Conservation (phyloP, 2,329 filamentous ascomycete species). For the Cordyceps fumosorosea region DNA sequence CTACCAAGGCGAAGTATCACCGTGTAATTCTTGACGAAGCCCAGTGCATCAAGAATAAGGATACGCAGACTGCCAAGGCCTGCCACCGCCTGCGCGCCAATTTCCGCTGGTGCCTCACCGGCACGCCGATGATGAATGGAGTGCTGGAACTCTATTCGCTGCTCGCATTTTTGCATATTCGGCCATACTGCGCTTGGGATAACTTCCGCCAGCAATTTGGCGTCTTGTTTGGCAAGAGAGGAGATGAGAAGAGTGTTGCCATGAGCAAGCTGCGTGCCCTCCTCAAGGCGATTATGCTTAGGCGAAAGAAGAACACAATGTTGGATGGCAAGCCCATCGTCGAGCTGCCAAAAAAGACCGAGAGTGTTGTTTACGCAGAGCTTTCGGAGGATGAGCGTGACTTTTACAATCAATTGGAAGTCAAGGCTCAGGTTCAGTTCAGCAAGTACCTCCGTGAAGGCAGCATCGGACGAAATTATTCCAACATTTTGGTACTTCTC, state of each 20-base stretch:
- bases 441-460: slow-evolving; percentile 68
- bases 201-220: slow-evolving; percentile 51
- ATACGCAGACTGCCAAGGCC: slow-evolving; percentile 65
- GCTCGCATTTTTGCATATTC: slow-evolving; percentile 69
- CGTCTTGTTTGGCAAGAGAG: slow-evolving; percentile 28
- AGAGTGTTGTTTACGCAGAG: slow-evolving; percentile 68
- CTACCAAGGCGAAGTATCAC: slow-evolving; percentile 57
- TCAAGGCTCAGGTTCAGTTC: slow-evolving; percentile 60
- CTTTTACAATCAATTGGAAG: slow-evolving; percentile 71
- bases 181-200: slow-evolving; percentile 61
- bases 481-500: slow-evolving; percentile 72
- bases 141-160: slow-evolving; percentile 72
- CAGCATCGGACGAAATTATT: slow-evolving; percentile 64
- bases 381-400: slow-evolving; percentile 67
- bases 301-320: slow-evolving; percentile 71
- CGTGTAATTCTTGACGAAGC: slow-evolving; percentile 83
- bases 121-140: slow-evolving; percentile 84
- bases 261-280: slow-evolving; percentile 69
- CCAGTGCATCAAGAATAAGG: slow-evolving; percentile 73
- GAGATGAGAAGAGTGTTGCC: slow-evolving; percentile 51
- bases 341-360: slow-evolving; percentile 66
- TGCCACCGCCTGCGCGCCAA: slow-evolving; percentile 59
- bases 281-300: slow-evolving; percentile 73
- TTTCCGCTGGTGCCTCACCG: slow-evolving; percentile 74
- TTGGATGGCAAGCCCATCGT: slow-evolving; percentile 79